A percentile compares a stretch with the other conserved stretches of the same genome.
phyloP scores from a whole-genome alignment of 345 rosid species.

The Moricandia moricandioides region DNA sequence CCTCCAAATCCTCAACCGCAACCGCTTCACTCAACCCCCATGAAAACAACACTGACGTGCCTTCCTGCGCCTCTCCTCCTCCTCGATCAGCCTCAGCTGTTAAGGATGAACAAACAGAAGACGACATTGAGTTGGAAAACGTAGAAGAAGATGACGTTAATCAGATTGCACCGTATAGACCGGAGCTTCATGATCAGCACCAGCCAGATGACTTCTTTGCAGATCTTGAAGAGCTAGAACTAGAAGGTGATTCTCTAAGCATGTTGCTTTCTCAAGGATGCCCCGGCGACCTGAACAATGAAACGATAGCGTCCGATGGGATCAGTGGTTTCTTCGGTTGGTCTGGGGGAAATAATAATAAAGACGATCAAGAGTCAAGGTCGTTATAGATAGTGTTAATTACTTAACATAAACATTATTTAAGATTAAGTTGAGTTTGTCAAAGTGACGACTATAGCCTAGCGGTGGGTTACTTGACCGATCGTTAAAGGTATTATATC shows the following conservation, averaged over 20 bases:
- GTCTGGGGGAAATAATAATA: constrained; percentile 25
- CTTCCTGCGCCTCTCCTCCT: constrained; percentile 24
- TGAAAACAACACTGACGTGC: constrained; percentile 19
- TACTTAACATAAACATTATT: constrained; percentile 1
- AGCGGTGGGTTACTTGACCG: constrained; percentile 7
- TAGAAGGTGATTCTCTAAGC: constrained; percentile 57
- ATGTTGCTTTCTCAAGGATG: constrained; percentile 56
- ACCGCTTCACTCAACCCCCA: constrained; percentile 22
- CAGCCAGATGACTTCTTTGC: constrained; percentile 56
- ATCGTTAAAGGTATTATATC: not conserved
- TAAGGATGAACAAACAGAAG: constrained; percentile 44
- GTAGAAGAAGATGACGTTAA: constrained; percentile 30
- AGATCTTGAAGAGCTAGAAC: constrained; percentile 60
- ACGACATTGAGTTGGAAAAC: constrained; percentile 20
- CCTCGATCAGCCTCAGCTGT: constrained; percentile 24
- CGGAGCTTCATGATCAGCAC: constrained; percentile 29
- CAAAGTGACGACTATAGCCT: constrained; percentile 12
- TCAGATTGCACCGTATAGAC: constrained; percentile 23
- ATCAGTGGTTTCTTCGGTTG: constrained; percentile 45
- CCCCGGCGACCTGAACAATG: constrained; percentile 20
- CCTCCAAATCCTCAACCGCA: constrained; percentile 2
- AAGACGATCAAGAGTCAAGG: constrained; percentile 18
- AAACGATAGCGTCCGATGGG: constrained; percentile 43
- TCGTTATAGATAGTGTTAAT: constrained; percentile 26
- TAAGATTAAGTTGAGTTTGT: constrained; percentile 13